phyloP scores from a whole-genome alignment of 78 protist genomes.

The Polysphondylium violaceum region DNA sequence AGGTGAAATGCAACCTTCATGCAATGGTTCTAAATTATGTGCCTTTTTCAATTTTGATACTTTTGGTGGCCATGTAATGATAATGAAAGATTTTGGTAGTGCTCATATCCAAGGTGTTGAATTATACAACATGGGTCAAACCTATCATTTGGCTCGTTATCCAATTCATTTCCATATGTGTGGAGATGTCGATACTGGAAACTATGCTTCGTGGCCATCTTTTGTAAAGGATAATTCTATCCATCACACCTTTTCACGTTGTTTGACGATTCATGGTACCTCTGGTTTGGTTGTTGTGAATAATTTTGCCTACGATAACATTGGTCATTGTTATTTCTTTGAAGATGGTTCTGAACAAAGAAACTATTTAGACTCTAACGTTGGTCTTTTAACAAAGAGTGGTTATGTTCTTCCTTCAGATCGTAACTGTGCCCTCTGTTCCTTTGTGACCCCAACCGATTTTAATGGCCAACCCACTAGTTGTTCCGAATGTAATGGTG shows the following conservation, averaged over 20 bases:
- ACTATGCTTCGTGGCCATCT: constrained; percentile 59
- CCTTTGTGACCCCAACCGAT: constrained; percentile 21
- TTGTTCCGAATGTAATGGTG: constrained; percentile 28
- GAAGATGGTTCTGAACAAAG: constrained; percentile 81
- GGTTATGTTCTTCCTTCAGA: constrained; percentile 66
- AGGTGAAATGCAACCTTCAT: constrained; percentile 38
- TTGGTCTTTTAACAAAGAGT: constrained; percentile 42
- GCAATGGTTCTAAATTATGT: constrained; percentile 38
- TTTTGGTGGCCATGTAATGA: constrained; percentile 56
- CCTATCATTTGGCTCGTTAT: constrained; percentile 59
- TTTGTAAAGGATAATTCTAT: constrained; percentile 68
- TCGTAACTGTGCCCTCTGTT: constrained; percentile 33
- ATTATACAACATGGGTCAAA: constrained; percentile 74
- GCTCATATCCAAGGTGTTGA: constrained; percentile 78
- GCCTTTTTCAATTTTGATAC: constrained; percentile 50
- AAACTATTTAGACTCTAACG: constrained; percentile 72
- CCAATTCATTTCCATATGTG: constrained; percentile 86
- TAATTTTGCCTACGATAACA: constrained; percentile 67
- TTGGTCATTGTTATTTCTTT: constrained; percentile 82
- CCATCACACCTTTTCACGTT: constrained; percentile 72
- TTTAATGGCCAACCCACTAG: constrained; percentile 39
- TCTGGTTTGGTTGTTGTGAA: constrained; percentile 56
- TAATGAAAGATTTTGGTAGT: constrained; percentile 23
- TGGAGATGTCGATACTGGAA: constrained; percentile 67
- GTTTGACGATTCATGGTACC: constrained; percentile 78